Percentiles rank a stretch among this genome's conserved stretches.
These are phyloP conservation scores for Lophiostoma macrostomum DNA, from an alignment of 495 filamentous ascomycete species.

Conservation along the genomic window DNA sequence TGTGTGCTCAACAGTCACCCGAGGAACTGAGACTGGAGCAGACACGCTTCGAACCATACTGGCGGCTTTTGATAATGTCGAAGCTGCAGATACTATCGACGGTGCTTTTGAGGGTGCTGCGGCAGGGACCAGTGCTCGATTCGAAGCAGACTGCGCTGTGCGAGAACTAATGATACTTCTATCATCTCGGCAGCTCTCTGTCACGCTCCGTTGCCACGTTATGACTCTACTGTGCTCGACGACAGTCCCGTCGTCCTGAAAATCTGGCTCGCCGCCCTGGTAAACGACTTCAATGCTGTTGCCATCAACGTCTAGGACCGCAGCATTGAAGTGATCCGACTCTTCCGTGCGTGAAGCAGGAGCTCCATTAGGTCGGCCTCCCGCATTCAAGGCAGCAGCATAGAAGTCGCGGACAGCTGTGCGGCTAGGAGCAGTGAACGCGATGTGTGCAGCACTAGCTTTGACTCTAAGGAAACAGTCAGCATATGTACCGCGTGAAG, in stretches of 20 bases:
- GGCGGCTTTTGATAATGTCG: constrained; percentile 19
- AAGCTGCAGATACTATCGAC: constrained; percentile 16
- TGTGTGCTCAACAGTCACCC: constrained; percentile 10
- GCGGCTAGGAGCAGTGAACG: constrained; percentile 54
- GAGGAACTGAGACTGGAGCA: constrained; percentile 21
- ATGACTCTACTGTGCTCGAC: constrained; percentile 38
- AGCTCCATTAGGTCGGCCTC: constrained; percentile 55
- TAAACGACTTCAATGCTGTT: constrained; percentile 63
- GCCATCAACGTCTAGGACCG: constrained; percentile 58
- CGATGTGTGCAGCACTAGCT: constrained; percentile 55
- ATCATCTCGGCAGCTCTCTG: constrained; percentile 26
- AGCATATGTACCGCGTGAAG: constrained; percentile 8
- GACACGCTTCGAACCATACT: constrained; percentile 32
- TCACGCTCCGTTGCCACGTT: constrained; percentile 37
- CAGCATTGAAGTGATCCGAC: constrained; percentile 57
- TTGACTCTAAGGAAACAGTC: constrained; percentile 41
- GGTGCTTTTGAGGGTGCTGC: constrained; percentile 16
- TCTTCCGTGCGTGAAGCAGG: constrained; percentile 54
- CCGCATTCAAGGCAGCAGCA: constrained; percentile 54
- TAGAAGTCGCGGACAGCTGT: constrained; percentile 60
- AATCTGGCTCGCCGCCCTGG: constrained; percentile 36
- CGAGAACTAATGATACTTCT: constrained; percentile 32
- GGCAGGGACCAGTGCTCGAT: constrained; percentile 15
- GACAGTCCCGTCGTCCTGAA: constrained; percentile 25
- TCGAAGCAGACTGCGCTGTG: constrained; percentile 10